Evolutionary conservation across 2,329 filamentous ascomycete genomes (phyloP), one percentile per base, ranked within the genome.

Genomic region (Monilinia vaccinii-corymbosi): DNA sequence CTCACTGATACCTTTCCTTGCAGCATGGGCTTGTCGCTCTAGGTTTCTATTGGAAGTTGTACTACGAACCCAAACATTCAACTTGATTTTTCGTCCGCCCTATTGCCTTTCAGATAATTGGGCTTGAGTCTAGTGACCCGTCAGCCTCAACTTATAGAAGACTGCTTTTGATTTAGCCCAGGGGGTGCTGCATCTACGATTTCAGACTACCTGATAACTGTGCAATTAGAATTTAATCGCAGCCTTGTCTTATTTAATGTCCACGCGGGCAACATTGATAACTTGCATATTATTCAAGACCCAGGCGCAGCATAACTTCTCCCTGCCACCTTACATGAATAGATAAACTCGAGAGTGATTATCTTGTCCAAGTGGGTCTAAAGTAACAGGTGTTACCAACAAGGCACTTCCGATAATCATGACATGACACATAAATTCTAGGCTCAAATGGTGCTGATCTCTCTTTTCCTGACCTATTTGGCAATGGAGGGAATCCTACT

Each of bases 371-470:
- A 53, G 50, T 42, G 50, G 23, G 4, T 25, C 40, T 34, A 25
- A 4, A 38, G 10, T 18, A n/a, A 16, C 16, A 4, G 1, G 5
- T 14, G 13, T 34, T 18, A 16, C 23, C 13, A 51, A 36, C n/a
- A 6, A 25, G 9, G 38, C 16, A 25, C 21, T 18, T 23, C 10
- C 4, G 10, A 18, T 18, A 16, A 14, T 11, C 13, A 5, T 36
- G 6, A 10, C 2, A 25, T 51, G 25, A 48, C 31, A n/a, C 36
- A 48, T n/a, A 9, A 46, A 9, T 70, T 73, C 79, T 73, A 9
- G 76, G 76, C 18, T 75, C 74, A 64, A 79, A 79, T 64, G 77
- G 77, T 44, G 78, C 78, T 56, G 79, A 79, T 59, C 60, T 80
- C 38, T 73, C 73, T 14, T 80, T 79, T 63, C 76, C 75, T 0